Evolutionary conservation across 805 yeast genomes (phyloP).

Genomic region (Millerozyma acaciae): DNA sequence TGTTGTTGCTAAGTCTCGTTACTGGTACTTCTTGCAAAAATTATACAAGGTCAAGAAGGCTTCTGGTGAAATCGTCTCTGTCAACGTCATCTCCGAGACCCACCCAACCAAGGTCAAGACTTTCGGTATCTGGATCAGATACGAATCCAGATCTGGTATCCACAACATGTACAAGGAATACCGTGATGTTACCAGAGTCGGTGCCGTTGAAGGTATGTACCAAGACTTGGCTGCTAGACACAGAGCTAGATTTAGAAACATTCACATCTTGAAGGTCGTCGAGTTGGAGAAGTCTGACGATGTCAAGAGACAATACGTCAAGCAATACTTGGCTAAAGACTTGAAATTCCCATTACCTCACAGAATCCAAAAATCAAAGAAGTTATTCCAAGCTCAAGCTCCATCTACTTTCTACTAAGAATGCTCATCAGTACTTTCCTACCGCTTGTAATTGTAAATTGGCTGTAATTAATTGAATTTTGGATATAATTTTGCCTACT

Average conservation of each 20-base stretch:
- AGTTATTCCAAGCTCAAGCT: constrained; percentile 85
- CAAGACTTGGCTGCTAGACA: constrained; percentile 99
- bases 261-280: constrained; percentile 99
- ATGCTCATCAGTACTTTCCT: constrained; percentile 6
- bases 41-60: constrained; percentile 99
- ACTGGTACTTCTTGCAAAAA: constrained; percentile 99
- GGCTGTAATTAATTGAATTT: constrained; percentile 8
- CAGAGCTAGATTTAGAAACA: constrained; percentile 99
- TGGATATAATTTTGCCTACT: constrained; percentile 4
- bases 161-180: constrained; percentile 99
- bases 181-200: constrained; percentile 99
- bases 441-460: constrained; percentile 10
- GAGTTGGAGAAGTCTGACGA: constrained; percentile 97
- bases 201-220: constrained; percentile 98
- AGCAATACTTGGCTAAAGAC: constrained; percentile 92
- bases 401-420: constrained; percentile 96
- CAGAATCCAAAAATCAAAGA: constrained; percentile 91
- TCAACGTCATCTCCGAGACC: constrained; percentile 87
- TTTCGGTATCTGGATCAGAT: constrained; percentile 99
- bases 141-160: constrained; percentile 99
- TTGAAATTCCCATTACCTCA: constrained; percentile 99
- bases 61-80: constrained; percentile 97
- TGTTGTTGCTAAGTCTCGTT: constrained; percentile 99
- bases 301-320: constrained; percentile 98
- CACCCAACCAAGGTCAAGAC: constrained; percentile 99